Evolutionary conservation across 306 rosid species (phyloP).

Genomic region (Pterocarpus macrocarpus): DNA sequence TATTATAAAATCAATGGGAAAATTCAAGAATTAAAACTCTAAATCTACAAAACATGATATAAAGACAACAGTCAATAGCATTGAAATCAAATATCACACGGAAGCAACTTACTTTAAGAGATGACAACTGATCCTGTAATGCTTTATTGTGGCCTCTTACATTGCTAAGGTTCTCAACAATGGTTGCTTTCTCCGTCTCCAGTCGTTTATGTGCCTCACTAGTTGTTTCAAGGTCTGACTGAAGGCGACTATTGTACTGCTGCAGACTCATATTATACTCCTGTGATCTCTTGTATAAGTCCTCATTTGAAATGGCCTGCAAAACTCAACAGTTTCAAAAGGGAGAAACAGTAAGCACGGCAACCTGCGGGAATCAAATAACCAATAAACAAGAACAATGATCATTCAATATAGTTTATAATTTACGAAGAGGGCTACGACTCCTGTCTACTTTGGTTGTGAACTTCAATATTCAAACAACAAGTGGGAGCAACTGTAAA

Average conservation of each 20-base stretch:
- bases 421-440: background rate
- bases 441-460: background rate
- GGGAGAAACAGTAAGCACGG: background rate
- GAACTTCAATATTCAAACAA: background rate
- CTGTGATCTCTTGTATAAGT: slow-evolving; percentile 78
- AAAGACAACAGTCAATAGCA: background rate
- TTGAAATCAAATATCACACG: background rate
- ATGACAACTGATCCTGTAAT: slow-evolving; percentile 75
- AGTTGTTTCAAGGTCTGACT: slow-evolving; percentile 69
- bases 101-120: slow-evolving; percentile 66
- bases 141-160: slow-evolving; percentile 80
- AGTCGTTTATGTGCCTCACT: slow-evolving; percentile 74
- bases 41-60: background rate
- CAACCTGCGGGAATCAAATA: slow-evolving; percentile 1
- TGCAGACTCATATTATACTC: slow-evolving; percentile 92
- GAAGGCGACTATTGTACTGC: slow-evolving; percentile 83
- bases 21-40: slow-evolving; percentile 8
- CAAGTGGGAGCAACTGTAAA: background rate
- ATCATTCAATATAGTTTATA: background rate
- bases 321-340: slow-evolving; percentile 35
- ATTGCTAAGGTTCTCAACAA: slow-evolving; percentile 77
- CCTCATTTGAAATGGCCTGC: slow-evolving; percentile 83
- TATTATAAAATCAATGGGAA: background rate
- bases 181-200: slow-evolving; percentile 83
- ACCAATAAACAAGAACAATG: background rate